phyloP scores from a whole-genome alignment of 1,284 basidiomycete species.

The Ustilago lituana region DNA sequence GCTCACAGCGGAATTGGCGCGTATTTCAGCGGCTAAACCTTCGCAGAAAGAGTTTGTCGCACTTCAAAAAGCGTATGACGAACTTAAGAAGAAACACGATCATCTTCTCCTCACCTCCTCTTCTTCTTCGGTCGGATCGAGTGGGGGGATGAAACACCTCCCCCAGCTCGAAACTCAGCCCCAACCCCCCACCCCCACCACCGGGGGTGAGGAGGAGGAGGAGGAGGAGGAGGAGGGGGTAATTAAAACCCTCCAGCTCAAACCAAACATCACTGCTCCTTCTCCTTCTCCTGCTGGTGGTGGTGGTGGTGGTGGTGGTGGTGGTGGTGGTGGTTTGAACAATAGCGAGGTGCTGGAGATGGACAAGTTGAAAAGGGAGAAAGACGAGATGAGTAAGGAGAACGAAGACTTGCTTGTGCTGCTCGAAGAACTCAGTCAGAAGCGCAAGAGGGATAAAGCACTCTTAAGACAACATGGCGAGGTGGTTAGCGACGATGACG shows the following conservation, averaged over 20 bases:
- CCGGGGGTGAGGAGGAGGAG: no score
- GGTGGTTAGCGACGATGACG: constrained; percentile 76
- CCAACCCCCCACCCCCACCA: no score
- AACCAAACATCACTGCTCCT: no score
- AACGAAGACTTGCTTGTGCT: constrained; percentile 93
- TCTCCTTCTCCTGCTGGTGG: no score
- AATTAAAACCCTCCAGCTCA: no score
- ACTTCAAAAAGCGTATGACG: constrained; percentile 31
- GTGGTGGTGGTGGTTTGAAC: no score
- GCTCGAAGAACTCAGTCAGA: constrained; percentile 87
- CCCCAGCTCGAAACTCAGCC: no score
- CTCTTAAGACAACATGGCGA: constrained; percentile 77
- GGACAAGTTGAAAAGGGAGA: constrained; percentile 32
- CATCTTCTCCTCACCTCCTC: no score
- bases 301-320: no score
- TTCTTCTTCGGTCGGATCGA: no score
- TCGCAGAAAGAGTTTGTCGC: constrained; percentile 28
- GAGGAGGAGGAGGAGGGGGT: no score
- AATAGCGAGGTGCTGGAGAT: constrained; percentile 1
- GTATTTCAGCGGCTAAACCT: constrained; percentile 23
- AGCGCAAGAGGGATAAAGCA: constrained; percentile 83
- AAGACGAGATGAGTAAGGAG: constrained; percentile 84
- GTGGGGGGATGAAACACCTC: no score
- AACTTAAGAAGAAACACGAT: constrained; percentile 42
- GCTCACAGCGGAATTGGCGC: constrained; percentile 35